These are phyloP conservation scores for Quercus alba DNA, from an alignment of 306 rosid genomes.

Conservation along the genomic window DNA sequence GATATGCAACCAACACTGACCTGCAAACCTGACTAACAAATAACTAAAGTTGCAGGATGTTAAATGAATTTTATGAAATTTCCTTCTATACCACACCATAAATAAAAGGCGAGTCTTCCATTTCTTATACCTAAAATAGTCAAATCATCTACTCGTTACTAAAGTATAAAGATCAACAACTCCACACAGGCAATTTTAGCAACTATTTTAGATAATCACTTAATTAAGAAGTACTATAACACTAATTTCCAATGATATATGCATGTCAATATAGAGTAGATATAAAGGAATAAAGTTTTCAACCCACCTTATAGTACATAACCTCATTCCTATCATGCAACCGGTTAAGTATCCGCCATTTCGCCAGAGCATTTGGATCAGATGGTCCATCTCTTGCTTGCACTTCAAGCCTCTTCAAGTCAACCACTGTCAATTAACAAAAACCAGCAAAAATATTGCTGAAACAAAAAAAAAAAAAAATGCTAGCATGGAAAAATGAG, in stretches of 20 bases:
- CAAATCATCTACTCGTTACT: background rate
- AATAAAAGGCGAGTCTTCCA: background rate
- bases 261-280: background rate
- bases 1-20: background rate
- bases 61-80: background rate
- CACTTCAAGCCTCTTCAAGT: slow-evolving; percentile 86
- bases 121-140: background rate
- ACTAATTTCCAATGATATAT: background rate
- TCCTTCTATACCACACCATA: background rate
- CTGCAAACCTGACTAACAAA: background rate
- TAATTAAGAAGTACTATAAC: background rate
- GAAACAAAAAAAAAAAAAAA: no score
- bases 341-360: slow-evolving; percentile 97
- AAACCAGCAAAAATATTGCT: background rate
- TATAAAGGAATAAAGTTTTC: background rate
- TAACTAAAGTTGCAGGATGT: background rate
- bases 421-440: slow-evolving; percentile 61
- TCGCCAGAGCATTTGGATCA: slow-evolving; percentile 94
- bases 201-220: background rate
- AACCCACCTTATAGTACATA: slow-evolving; percentile 88
- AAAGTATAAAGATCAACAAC: background rate
- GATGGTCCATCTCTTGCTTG: slow-evolving; percentile 99
- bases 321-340: slow-evolving; percentile 98
- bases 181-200: background rate
- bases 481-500: no score